Base-by-base conservation (phyloP, 352 stramenopile genomes). In the Globisporangium radiosum region DNA sequence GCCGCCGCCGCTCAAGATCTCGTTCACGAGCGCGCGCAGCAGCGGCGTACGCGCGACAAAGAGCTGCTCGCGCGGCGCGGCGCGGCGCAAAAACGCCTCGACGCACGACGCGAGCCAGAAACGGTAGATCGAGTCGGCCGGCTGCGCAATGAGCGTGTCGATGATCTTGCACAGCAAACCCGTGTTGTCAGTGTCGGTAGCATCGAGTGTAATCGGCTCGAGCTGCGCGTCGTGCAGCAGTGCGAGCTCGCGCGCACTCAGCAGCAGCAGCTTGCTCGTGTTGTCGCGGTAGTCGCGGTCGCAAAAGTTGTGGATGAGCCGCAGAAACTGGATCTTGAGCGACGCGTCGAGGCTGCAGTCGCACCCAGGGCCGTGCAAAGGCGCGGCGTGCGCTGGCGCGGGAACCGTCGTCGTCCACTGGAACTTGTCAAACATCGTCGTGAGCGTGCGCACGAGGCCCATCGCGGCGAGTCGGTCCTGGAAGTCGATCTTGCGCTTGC, bases 81-180 rank as follows among this genome's bases (percentile, higher is more conserved):
- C 76, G 25, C 93, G 92, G 14, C 96, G 81, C 9, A 99, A 68
- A 73, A 97, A 98, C 19, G 94, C 94, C 74, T 99, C 95, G 7
- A 98, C 81, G 62, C 94, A 98, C n/a, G 89, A 97, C 3, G 95
- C 89, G 40, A 99, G 60, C 96, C 96, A 99, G 65, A 98, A 98
- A 14, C 92, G 81, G 59, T 99, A 98, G 47, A 95, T 94, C 9
- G 92, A 98, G 54, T 98, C 92, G 14, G 87, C 76, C 7, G 88
- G 81, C 65, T 99, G 94, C 25, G 83, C 64, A 45, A 97, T 88
- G 50, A 98, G 81, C 17, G 88, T 87, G 11, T 81, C 51, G 49
- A 98, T 90, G 53, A 96, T 92, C 63, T 96, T 97, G 64, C 91
- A 92, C 5, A 98, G 65, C 14, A 98, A 63, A 0, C 92, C 93